Evolutionary conservation across 208 protist species (phyloP), one percentile per base, ranked within the genome.

Genomic region (Crithidia brevicula): DNA sequence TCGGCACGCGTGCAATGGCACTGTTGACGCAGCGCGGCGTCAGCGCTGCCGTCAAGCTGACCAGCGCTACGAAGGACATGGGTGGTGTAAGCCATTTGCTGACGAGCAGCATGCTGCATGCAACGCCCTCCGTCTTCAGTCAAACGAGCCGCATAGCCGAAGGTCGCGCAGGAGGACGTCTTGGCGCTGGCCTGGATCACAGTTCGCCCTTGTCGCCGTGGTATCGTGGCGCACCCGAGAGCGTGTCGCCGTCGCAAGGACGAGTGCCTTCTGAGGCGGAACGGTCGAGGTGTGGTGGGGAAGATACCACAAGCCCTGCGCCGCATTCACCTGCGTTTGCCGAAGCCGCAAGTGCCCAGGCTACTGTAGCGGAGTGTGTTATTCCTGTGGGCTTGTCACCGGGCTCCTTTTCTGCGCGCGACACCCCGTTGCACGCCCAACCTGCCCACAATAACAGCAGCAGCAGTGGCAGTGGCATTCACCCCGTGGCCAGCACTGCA

Each of bases 321-420:
- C 16, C 34, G 53, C 10, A 5, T 13, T 46, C 53, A 23, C n/a
- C 36, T 9, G 31, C 36, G 8, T 25, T 30, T 2, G n/a, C 36
- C 5, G 53, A 60, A 2, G 22, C 23, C 9, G 31, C 51, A 13
- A 30, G 13, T 15, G 9, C 38, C 23, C n/a, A 2, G 0, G 8
- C 64, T 11, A 25, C 30, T 1, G 20, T 28, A 8, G 10, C 31
- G 6, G 64, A 70, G 54, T 30, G 25, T n/a, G 51, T 67, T 20
- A 74, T 65, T 49, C 40, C 68, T 4, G 58, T 61, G 16, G 25
- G 43, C 28, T 13, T 67, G 36, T 28, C 60, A 33, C 58, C 59
- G 34, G 11, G 34, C 11, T 11, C 34, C 34, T 40, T 40, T 11
- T 40, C 11, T 40, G 34, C 34, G 9, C 6, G 9, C 9, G 34